Evolutionary conservation across 1,139 yeast species (phyloP).

Genomic region (Citeromyces hawaiiensis): DNA sequence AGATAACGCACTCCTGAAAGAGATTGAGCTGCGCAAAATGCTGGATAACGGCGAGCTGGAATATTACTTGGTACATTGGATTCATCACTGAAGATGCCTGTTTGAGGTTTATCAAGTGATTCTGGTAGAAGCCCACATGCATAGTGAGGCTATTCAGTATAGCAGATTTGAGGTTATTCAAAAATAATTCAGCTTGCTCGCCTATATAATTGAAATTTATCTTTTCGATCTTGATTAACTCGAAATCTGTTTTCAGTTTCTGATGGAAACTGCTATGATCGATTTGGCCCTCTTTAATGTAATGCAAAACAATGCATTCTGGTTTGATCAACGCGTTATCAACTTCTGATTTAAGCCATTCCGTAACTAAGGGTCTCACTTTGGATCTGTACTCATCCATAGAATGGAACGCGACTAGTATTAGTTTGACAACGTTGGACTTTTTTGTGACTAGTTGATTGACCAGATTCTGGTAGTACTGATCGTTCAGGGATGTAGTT

Average conservation of each 20-base stretch:
- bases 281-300: conserved; percentile 25
- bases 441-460: conserved; percentile 3
- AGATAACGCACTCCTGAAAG: not conserved
- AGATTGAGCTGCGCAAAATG: not conserved
- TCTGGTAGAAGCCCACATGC: conserved; percentile 19
- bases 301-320: conserved; percentile 57
- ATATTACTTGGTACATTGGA: not conserved
- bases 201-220: conserved; percentile 11
- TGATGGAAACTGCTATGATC: conserved; percentile 35
- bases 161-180: conserved; percentile 28
- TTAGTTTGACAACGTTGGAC: conserved; percentile 44
- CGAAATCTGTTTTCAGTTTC: conserved; percentile 60
- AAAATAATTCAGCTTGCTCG: conserved; percentile 29
- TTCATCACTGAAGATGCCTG: conserved; percentile 1
- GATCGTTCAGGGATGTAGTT: conserved; percentile 6
- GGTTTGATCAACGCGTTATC: conserved; percentile 28
- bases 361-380: conserved; percentile 68
- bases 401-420: conserved; percentile 54
- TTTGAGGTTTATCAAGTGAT: conserved; percentile 2
- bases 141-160: conserved; percentile 42
- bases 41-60: not conserved
- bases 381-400: conserved; percentile 66
- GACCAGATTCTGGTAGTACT: conserved; percentile 5
- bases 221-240: conserved; percentile 20
- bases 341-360: conserved; percentile 57